Evolutionary conservation across 345 rosid species (phyloP).

Genomic region (Litchi chinensis): DNA sequence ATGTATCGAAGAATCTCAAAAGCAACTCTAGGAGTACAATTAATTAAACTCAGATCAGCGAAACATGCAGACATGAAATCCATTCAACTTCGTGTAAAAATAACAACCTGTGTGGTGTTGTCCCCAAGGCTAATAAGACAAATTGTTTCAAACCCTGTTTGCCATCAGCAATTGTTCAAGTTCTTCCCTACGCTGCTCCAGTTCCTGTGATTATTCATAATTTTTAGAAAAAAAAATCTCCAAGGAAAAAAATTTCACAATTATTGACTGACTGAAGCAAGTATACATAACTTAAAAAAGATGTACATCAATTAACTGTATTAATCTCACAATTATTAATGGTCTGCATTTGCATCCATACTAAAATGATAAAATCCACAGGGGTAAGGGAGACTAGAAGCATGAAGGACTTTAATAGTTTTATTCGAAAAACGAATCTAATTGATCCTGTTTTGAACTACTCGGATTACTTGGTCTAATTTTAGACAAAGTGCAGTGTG

Average conservation of each 20-base stretch:
- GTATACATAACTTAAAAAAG: background rate
- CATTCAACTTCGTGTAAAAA: background rate
- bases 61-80: background rate
- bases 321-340: background rate
- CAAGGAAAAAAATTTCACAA: background rate
- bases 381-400: too few species aligned
- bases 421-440: too few species aligned
- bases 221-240: background rate
- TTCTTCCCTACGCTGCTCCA: constrained; percentile 78
- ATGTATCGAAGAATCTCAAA: background rate
- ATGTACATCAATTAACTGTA: background rate
- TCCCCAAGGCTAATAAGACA: background rate
- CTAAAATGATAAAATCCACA: background rate
- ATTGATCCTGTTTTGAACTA: too few species aligned
- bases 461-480: too few species aligned
- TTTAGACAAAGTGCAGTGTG: too few species aligned
- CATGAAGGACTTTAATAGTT: too few species aligned
- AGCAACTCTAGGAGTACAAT: background rate
- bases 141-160: constrained; percentile 46
- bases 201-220: constrained; percentile 50
- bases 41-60: background rate
- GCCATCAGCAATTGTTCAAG: constrained; percentile 78
- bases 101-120: background rate
- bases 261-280: background rate
- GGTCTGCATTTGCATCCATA: background rate